phyloP scores from a whole-genome alignment of 768 basidiomycete species.

The Lentinula guzmanii region DNA sequence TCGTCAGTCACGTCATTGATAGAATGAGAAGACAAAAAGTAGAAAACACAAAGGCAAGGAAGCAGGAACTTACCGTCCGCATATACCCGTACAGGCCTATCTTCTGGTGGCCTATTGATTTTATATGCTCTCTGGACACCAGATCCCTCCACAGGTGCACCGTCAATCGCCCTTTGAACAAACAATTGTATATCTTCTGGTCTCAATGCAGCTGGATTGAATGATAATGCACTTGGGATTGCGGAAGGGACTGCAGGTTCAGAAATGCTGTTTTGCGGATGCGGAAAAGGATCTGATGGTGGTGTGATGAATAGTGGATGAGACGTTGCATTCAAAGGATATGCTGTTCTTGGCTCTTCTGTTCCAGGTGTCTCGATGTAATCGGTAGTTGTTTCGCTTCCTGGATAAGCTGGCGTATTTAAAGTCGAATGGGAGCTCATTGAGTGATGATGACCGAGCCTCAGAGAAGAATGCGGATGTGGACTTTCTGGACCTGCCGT shows the following conservation, averaged over 20 bases:
- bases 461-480: slow-evolving; percentile 2
- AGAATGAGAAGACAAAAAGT: neutral
- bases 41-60: neutral
- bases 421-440: slow-evolving; percentile 51
- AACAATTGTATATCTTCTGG: slow-evolving; percentile 76
- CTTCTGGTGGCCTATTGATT: slow-evolving; percentile 79
- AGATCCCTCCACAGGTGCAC: slow-evolving; percentile 35
- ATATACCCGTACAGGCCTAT: slow-evolving; percentile 82
- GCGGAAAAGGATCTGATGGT: slow-evolving; percentile 17
- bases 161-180: slow-evolving; percentile 70
- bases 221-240: slow-evolving; percentile 24
- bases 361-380: neutral
- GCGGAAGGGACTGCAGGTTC: slow-evolving; percentile 37
- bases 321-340: slow-evolving; percentile 15
- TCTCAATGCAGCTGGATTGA: slow-evolving; percentile 64
- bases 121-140: slow-evolving; percentile 50
- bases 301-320: slow-evolving; percentile 11
- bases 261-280: slow-evolving; percentile 19
- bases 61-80: slow-evolving; percentile 69
- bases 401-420: slow-evolving; percentile 26
- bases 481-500: slow-evolving; percentile 44
- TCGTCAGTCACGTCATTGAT: neutral
- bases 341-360: neutral
- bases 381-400: neutral
- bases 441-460: slow-evolving; percentile 31